Evolutionary conservation across 306 rosid species (phyloP), one percentile per base, ranked within the genome.

Genomic region (Biancaea sappan): DNA sequence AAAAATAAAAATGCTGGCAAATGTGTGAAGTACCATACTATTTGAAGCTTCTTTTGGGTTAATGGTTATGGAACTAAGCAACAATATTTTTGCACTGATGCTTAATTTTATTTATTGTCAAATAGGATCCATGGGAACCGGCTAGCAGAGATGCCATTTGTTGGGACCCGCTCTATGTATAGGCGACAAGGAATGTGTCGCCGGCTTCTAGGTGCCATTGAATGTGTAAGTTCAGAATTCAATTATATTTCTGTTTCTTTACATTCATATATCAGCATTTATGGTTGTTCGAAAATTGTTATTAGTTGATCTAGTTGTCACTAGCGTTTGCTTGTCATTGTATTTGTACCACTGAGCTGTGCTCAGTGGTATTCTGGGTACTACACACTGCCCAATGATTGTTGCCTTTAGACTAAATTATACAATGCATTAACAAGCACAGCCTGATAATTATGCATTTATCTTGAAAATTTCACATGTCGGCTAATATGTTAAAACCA

Each of bases 161-260:
- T 94, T 76, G 98, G 98, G 72, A 94, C 98, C 78, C 97, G 98
- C 72, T 74, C 85, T 74, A 80, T 88, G 90, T 88, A 88, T 66
- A 89, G 98, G 84, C 92, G 98, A 34, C 96, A 91, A 78, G 98
- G 98, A 74, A 91, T 94, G 98, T 88, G 91, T 84, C 92, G 97
- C 48, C 88, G 98, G 81, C 97, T 94, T 81, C 89, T 94, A 16
- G 52, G 69, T 75, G 96, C 78, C 40, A 81, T 94, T 72, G 98
- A 94, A 86, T 76, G 72, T 50, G 99, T 92, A 84, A 78, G 89
- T 80, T 68, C 72, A 58, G 44, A 58, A 37, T 69, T 64, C 48
- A 54, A 44, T 32, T 35, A 21, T 69, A 64, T 83, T 24, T 60
- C 21, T 76, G 57, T 58, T 18, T 62, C 28, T 59, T 47, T 11